Base-by-base conservation (phyloP, 2,329 filamentous ascomycete species). In the Alternaria sp. region DNA sequence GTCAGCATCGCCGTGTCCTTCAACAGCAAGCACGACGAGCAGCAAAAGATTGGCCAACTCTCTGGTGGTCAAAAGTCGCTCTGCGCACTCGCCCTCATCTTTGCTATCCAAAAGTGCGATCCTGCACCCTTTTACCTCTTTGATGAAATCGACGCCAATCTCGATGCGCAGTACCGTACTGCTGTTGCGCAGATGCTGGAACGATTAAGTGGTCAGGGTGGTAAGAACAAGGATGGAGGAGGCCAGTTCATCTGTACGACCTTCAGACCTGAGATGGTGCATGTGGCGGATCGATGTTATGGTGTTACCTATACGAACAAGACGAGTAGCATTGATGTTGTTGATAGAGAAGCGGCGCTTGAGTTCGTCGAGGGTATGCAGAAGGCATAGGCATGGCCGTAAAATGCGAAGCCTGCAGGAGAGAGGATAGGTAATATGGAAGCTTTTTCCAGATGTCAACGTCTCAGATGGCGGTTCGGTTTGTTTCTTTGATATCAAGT, bases 101-200 rank as follows among this genome's bases (percentile, higher is more conserved):
- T 99, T 77, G 95, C 95, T n/a, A 96, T 99, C 69, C 95, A 99
- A 80, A 92, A 94, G 70, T 97, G 94, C 61, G 95, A 99, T 78
- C 95, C 94, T 10, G 96, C 94, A 45, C 95, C 95, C 1, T 98
- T 99, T 85, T 97, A 99, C 78, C 94, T 99, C 73, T 99, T 99
- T 72, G 95, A 99, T 79, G 95, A 99, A 81, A 97, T 99, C 66
- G 95, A 99, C 76, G 95, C 95, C 79, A 99, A 99, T 77, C 87
- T 99, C 25, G 95, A 99, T 78, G 94, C 95, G 1, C 95, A 99
- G 80, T 99, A 99, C 83, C 91, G 95, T 63, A 97, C 95, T 1
- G 94, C 95, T 1, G 95, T 99, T 11, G 95, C 95, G 3, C 87
- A 92, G 58, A 92, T 98, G 82, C 85, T 99, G 22, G 85, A 94